Evolutionary conservation across 805 yeast genomes (phyloP), one percentile per base, ranked within the genome.

Genomic region (Candida manassasensis): DNA sequence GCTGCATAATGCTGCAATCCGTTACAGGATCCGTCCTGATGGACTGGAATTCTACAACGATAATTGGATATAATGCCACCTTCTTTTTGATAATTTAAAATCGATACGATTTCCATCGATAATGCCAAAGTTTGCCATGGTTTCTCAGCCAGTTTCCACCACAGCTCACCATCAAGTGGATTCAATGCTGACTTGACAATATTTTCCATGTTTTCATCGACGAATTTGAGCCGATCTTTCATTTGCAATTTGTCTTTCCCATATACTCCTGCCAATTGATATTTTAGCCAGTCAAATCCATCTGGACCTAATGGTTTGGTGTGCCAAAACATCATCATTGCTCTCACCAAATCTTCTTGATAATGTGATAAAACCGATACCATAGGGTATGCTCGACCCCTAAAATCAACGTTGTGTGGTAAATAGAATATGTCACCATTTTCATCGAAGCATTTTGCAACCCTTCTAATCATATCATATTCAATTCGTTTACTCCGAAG

Each of bases 1-100:
- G 71, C 72, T 5, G 73, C 66, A 45, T 67, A 67, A 40, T 67
- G 73, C 45, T 67, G 73, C 24, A 67, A 54, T 2, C 73, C 73
- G 43, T 67, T 67, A 37, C 73, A 67, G 0, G 71, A 61, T 0
- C 73, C 73, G 45, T 67, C 73, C 40, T 59, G 66, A 34, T 65
- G 70, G 6, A 67, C 52, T 0, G 71, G 65, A 13, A 64, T 49
- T 24, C 70, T 42, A 19, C 59, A 47, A 12, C 30, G 30, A 29
- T 42, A 67, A 0, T 49, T 38, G 19, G 49, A 41, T 3, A 56
- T 27, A 1, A 47, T 35, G 2, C 51, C 50, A 2, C 55, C 59
- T 3, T 36, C 21, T 11, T 40, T 38, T 2, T 27, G 18, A 30
- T 26, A 48, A 4, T 48, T 17, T 28, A 50, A 40, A 1, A 63